Conservation (phyloP, 257 asterid species). For the Vinca minor region DNA sequence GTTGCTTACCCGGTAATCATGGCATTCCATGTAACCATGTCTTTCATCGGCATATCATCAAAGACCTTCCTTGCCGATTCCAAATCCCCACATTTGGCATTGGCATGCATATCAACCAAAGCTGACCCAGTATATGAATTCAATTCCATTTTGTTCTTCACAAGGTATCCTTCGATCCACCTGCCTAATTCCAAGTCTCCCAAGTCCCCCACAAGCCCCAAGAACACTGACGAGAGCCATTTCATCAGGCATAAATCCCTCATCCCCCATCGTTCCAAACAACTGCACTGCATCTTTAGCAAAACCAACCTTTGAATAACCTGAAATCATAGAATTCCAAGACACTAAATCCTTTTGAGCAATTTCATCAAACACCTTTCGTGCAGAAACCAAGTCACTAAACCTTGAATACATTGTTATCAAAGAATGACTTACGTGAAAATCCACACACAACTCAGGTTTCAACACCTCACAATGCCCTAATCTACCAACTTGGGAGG, state of each 20-base stretch:
- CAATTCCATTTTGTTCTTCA: constrained; percentile 34
- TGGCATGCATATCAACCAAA: constrained; percentile 69
- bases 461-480: constrained; percentile 61
- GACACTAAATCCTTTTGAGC: constrained; percentile 58
- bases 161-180: constrained; percentile 41
- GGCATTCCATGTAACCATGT: constrained; percentile 77
- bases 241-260: constrained; percentile 65
- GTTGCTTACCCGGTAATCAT: constrained; percentile 68
- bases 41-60: constrained; percentile 38
- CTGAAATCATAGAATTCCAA: constrained; percentile 81
- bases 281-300: constrained; percentile 59
- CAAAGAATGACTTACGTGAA: constrained; percentile 66
- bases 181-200: constrained; percentile 63
- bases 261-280: constrained; percentile 55
- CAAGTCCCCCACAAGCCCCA: constrained; percentile 71
- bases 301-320: constrained; percentile 55
- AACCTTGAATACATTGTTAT: constrained; percentile 67
- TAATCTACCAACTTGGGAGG: constrained; percentile 30
- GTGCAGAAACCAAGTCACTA: constrained; percentile 41
- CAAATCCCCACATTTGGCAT: constrained; percentile 81
- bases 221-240: constrained; percentile 74
- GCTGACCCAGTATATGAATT: constrained; percentile 74
- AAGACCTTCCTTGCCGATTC: constrained; percentile 56
- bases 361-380: constrained; percentile 75
- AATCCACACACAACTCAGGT: constrained; percentile 52